phyloP scores from a whole-genome alignment of 2,329 filamentous ascomycete genomes.

The Apiospora sp. region DNA sequence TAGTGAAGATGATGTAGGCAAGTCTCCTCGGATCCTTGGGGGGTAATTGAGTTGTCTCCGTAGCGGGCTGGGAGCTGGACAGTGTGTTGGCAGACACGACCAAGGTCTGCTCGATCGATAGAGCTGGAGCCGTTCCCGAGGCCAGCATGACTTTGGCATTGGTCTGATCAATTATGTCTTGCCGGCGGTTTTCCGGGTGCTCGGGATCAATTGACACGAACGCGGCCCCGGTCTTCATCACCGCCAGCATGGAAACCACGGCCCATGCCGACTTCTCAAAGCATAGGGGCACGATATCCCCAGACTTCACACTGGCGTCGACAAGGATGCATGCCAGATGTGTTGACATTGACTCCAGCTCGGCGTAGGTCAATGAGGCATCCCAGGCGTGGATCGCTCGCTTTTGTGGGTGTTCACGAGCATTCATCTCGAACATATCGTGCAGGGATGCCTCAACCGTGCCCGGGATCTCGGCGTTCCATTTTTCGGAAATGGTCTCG shows the following conservation, averaged over 20 bases:
- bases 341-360: constrained; percentile 37
- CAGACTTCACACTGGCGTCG: constrained; percentile 35
- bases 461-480: constrained; percentile 5
- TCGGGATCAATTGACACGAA: constrained; percentile 35
- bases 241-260: constrained; percentile 43
- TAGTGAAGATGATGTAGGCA: constrained; percentile 27
- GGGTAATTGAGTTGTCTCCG: neutral
- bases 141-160: constrained; percentile 23
- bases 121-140: neutral
- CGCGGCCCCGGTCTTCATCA: constrained; percentile 45
- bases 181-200: constrained; percentile 14
- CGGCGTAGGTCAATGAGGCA: constrained; percentile 39
- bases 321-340: constrained; percentile 35
- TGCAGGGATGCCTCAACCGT: constrained; percentile 16
- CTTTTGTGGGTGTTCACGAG: neutral
- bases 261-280: constrained; percentile 47
- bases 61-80: neutral
- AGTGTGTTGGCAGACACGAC: neutral
- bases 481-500: constrained; percentile 22
- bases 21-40: neutral
- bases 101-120: neutral
- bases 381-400: constrained; percentile 36
- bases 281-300: constrained; percentile 41
- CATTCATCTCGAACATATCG: constrained; percentile 17
- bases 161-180: constrained; percentile 20